Conservation (phyloP, 306 rosid species). For the Astragalus glycyphyllos region DNA sequence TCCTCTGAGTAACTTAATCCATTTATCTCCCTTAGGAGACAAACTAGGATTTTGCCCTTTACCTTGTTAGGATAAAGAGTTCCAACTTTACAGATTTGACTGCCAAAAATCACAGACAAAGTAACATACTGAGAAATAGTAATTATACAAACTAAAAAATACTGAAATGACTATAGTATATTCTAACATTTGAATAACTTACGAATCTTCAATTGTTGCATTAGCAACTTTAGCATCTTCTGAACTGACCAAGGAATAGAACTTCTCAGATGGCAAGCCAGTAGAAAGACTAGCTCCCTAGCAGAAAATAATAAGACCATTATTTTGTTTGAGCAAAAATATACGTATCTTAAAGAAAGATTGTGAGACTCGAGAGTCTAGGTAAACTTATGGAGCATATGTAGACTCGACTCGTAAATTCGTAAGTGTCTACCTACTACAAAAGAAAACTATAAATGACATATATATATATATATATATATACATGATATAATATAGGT, state of each 20-base stretch:
- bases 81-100: constrained; percentile 49
- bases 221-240: constrained; percentile 54
- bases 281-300: constrained; percentile 73
- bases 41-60: constrained; percentile 62
- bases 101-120: constrained; percentile 35
- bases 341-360: too few species aligned
- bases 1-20: constrained; percentile 52
- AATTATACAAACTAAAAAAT: neutral
- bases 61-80: constrained; percentile 62
- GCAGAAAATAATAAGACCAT: neutral
- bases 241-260: constrained; percentile 57
- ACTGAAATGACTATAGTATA: neutral
- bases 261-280: constrained; percentile 48
- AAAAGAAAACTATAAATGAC: too few species aligned
- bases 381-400: too few species aligned
- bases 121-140: neutral
- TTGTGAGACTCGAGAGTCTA: too few species aligned
- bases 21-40: constrained; percentile 43
- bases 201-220: constrained; percentile 49
- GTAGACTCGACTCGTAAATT: too few species aligned
- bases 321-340: neutral
- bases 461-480: too few species aligned
- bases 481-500: too few species aligned
- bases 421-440: too few species aligned
- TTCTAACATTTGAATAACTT: constrained; percentile 35